Evolutionary conservation across 2,329 filamentous ascomycete genomes (phyloP).

Genomic region (Cryphonectria carpinicola): DNA sequence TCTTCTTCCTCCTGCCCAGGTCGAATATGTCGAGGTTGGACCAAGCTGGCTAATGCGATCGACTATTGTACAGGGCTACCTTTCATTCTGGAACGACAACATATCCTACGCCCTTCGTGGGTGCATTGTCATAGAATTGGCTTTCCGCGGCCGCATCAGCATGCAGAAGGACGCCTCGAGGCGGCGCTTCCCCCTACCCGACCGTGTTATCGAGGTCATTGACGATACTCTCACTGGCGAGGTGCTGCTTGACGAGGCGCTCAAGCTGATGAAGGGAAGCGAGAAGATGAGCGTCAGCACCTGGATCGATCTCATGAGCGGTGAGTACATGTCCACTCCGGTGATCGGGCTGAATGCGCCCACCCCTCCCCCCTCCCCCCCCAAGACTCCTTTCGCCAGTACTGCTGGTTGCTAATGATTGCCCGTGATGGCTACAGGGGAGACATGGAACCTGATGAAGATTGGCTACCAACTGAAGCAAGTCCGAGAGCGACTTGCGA

Average conservation of each 20-base stretch:
- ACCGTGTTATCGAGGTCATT: conserved; percentile 94
- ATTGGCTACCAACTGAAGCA: conserved; percentile 99
- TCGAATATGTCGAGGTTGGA: not conserved
- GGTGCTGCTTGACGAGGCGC: conserved; percentile 92
- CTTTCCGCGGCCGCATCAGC: conserved; percentile 92
- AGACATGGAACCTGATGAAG: conserved; percentile 99
- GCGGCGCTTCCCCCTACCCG: conserved; percentile 88
- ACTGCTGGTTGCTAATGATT: conserved; percentile 13
- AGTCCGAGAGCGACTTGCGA: conserved; percentile 94
- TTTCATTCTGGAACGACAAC: conserved; percentile 99
- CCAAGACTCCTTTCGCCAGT: too few relatives aligned
- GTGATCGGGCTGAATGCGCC: not conserved
- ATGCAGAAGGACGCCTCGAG: conserved; percentile 97
- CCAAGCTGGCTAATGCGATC: not conserved
- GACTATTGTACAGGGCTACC: conserved; percentile 71
- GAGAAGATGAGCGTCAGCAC: conserved; percentile 99
- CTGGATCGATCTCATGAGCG: conserved; percentile 99
- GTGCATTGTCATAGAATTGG: conserved; percentile 97
- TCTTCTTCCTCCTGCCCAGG: not conserved
- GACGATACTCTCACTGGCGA: conserved; percentile 96
- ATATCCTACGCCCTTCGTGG: conserved; percentile 97
- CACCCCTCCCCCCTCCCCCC: not conserved
- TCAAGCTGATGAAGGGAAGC: conserved; percentile 99
- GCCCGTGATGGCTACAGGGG: conserved; percentile 60
- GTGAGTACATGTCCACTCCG: conserved; percentile 54